Evolutionary conservation across 164 flowering plant species (phyloP).

Genomic region (Magnolia changhungtana): DNA sequence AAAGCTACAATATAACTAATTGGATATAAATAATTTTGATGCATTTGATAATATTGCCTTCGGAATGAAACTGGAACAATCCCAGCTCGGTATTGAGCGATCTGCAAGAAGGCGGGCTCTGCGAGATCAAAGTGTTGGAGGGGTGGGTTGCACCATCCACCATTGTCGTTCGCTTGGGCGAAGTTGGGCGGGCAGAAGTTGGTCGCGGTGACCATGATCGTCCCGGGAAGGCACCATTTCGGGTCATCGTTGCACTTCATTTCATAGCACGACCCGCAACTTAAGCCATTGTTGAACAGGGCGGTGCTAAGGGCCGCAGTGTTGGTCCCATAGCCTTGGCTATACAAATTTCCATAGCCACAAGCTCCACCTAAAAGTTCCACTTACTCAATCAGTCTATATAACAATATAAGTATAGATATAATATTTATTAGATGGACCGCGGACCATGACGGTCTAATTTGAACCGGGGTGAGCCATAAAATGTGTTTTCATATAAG

Average conservation of each 20-base stretch:
- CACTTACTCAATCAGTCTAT: neutral
- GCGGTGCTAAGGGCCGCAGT: conserved; percentile 51
- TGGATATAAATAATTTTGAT: neutral
- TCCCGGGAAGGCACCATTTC: conserved; percentile 35
- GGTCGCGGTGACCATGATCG: conserved; percentile 37
- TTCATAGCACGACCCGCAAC: conserved; percentile 44
- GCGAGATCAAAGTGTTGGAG: conserved; percentile 47
- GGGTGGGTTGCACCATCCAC: conserved; percentile 58
- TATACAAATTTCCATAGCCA: conserved; percentile 44
- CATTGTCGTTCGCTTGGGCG: conserved; percentile 33
- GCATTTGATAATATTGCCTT: conserved; percentile 19
- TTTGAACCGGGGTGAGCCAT: too few species aligned
- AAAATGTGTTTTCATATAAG: too few species aligned
- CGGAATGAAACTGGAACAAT: conserved; percentile 42
- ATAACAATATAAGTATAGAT: neutral
- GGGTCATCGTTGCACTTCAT: conserved; percentile 37
- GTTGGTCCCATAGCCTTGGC: conserved; percentile 45
- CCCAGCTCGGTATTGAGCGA: conserved; percentile 41
- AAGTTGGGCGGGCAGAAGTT: conserved; percentile 46
- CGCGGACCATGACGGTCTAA: neutral
- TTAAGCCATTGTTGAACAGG: conserved; percentile 37
- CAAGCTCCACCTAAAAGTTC: conserved; percentile 41
- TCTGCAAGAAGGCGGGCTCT: conserved; percentile 43
- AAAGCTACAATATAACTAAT: too few species aligned
- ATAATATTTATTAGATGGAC: too few species aligned